Percentiles rank a stretch among this genome's conserved stretches.
These are phyloP conservation scores for Kluyveromyces marxianus DNA, from an alignment of 1,139 yeast species.

Conservation along the genomic window DNA sequence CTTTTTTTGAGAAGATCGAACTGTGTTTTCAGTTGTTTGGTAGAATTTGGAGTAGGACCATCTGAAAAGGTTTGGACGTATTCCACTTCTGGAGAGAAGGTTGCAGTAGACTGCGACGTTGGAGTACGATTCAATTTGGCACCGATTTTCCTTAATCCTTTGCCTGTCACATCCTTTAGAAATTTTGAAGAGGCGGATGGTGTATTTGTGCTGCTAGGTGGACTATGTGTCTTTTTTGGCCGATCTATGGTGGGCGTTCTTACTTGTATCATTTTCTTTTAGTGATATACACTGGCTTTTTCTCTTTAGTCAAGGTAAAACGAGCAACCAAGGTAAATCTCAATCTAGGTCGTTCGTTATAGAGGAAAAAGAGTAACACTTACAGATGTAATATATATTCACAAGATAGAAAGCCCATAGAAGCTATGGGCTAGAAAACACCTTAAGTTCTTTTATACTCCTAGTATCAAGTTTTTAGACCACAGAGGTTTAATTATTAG, in stretches of 20 bases:
- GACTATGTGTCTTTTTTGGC: slow-evolving; percentile 25
- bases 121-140: slow-evolving; percentile 1
- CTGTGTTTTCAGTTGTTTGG: not conserved
- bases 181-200: slow-evolving; percentile 17
- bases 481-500: too few species aligned
- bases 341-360: too few species aligned
- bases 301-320: not conserved
- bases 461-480: too few species aligned
- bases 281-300: not conserved
- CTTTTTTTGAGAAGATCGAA: slow-evolving; percentile 1
- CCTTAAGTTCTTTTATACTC: too few species aligned
- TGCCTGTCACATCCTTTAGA: slow-evolving; percentile 23
- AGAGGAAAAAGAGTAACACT: too few species aligned
- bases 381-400: too few species aligned
- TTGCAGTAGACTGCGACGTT: not conserved
- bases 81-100: slow-evolving; percentile 2
- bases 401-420: too few species aligned
- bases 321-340: too few species aligned
- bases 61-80: slow-evolving; percentile 1
- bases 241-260: slow-evolving; percentile 9
- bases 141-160: slow-evolving; percentile 15
- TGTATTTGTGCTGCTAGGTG: slow-evolving; percentile 23
- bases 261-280: slow-evolving; percentile 8
- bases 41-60: not conserved
- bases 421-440: too few species aligned